Conservation (phyloP, 768 basidiomycete species). For the Holtermannia corniformis region DNA sequence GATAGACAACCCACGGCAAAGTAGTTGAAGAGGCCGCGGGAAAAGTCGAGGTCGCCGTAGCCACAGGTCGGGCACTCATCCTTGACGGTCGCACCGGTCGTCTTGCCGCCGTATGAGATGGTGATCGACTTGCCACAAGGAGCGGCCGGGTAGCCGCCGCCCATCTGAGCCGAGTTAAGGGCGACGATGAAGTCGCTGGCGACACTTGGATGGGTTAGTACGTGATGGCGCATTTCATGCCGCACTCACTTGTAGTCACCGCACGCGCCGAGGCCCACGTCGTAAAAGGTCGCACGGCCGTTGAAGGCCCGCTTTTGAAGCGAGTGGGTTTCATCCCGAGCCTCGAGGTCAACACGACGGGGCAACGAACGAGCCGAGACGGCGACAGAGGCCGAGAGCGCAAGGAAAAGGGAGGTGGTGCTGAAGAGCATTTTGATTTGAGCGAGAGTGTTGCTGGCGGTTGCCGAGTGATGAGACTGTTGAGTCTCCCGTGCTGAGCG, state of each 20-base stretch:
- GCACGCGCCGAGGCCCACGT: slow-evolving; percentile 47
- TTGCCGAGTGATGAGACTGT: too few relatives aligned
- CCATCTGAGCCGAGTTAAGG: slow-evolving; percentile 45
- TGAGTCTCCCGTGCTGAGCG: too few relatives aligned
- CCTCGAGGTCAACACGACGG: not conserved
- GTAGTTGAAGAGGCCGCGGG: slow-evolving; percentile 55
- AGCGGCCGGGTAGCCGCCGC: slow-evolving; percentile 53
- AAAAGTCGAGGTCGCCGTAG: slow-evolving; percentile 59
- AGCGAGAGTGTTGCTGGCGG: not conserved
- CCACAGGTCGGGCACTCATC: slow-evolving; percentile 67
- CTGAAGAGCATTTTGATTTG: not conserved
- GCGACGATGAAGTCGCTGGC: slow-evolving; percentile 44
- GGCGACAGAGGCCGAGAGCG: not conserved
- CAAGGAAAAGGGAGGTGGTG: not conserved
- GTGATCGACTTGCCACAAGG: slow-evolving; percentile 56
- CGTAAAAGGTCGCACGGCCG: slow-evolving; percentile 44
- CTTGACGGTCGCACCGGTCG: slow-evolving; percentile 51
- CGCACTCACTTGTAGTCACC: slow-evolving; percentile 35
- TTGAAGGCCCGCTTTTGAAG: slow-evolving; percentile 15
- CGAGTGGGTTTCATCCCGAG: not conserved
- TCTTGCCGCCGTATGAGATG: slow-evolving; percentile 56
- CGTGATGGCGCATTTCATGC: too few relatives aligned
- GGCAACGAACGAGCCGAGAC: not conserved
- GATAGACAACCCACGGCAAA: slow-evolving; percentile 45
- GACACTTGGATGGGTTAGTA: slow-evolving; percentile 9